Percentiles rank a stretch among this genome's conserved stretches.
Evolutionary conservation across 1,284 basidiomycete species (phyloP).

Genomic region (Trametes hirsuta): DNA sequence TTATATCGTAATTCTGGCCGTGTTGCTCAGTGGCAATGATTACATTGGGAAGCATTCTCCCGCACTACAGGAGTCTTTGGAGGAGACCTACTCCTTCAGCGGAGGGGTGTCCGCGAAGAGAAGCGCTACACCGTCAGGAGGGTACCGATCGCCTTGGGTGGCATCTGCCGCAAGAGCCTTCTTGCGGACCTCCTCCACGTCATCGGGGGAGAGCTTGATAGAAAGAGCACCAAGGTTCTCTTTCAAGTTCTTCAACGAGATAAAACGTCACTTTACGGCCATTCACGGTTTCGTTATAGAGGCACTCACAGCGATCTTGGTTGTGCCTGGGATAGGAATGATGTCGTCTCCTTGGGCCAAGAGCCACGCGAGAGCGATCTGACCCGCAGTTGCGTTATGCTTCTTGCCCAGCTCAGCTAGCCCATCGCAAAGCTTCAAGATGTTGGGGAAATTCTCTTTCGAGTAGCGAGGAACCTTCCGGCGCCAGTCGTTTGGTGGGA

Average conservation of each 20-base stretch:
- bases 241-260: slow-evolving; percentile 33
- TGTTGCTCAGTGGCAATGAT: no score
- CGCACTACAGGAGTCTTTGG: no score
- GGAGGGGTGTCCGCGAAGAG: slow-evolving; percentile 23
- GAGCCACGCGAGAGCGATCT: slow-evolving; percentile 50
- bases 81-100: not conserved
- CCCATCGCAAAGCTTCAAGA: slow-evolving; percentile 44
- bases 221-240: slow-evolving; percentile 38
- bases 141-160: slow-evolving; percentile 16
- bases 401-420: slow-evolving; percentile 36
- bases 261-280: not conserved
- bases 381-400: slow-evolving; percentile 42
- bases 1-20: no score
- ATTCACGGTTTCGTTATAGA: no score
- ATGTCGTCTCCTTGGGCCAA: slow-evolving; percentile 40
- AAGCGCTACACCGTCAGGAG: not conserved
- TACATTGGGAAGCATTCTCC: not conserved
- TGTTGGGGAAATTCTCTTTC: slow-evolving; percentile 49
- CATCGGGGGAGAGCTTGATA: slow-evolving; percentile 33
- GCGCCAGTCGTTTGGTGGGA: slow-evolving; percentile 53
- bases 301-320: slow-evolving; percentile 21
- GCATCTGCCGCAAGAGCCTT: slow-evolving; percentile 29
- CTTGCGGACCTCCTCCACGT: slow-evolving; percentile 34
- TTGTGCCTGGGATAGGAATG: slow-evolving; percentile 43
- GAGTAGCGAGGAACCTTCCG: slow-evolving; percentile 40